A percentile compares a stretch with the other conserved stretches of the same genome.
These are phyloP conservation scores for Plenodomus lindquistii DNA, from an alignment of 2,329 filamentous ascomycete species.

Conservation along the genomic window DNA sequence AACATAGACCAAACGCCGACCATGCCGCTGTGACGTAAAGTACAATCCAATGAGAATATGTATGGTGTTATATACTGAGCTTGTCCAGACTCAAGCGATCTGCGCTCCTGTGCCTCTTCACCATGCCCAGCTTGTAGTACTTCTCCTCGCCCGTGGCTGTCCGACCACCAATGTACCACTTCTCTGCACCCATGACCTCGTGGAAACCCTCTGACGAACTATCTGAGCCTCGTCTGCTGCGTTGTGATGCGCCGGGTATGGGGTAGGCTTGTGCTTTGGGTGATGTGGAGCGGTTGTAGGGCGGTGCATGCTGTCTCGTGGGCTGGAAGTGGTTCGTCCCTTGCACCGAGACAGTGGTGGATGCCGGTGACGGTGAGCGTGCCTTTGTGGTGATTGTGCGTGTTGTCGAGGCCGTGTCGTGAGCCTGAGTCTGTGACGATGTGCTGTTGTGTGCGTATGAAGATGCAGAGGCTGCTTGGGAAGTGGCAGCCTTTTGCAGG, in stretches of 20 bases:
- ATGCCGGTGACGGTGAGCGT: conserved; percentile 34
- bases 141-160: conserved; percentile 77
- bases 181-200: conserved; percentile 72
- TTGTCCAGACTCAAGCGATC: conserved; percentile 76
- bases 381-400: conserved; percentile 45
- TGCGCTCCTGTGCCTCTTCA: conserved; percentile 71
- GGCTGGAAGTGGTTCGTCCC: conserved; percentile 46
- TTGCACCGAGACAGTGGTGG: conserved; percentile 46
- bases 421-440: conserved; percentile 43
- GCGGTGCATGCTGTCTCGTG: conserved; percentile 45
- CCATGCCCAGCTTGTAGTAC: conserved; percentile 80
- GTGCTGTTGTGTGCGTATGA: conserved; percentile 40
- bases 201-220: conserved; percentile 76
- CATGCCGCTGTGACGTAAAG: conserved; percentile 28
- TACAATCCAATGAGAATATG: not conserved
- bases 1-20: conserved; percentile 30
- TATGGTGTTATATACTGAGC: conserved; percentile 65
- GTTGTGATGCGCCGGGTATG: conserved; percentile 37
- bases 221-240: conserved; percentile 68
- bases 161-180: conserved; percentile 80
- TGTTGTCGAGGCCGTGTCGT: conserved; percentile 46
- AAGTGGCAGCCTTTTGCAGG: conserved; percentile 60
- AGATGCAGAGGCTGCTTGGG: conserved; percentile 43
- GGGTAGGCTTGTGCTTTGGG: conserved; percentile 42
- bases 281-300: conserved; percentile 45